Base-by-base conservation (phyloP, 2,329 filamentous ascomycete species). In the Aspergillus sp. region DNA sequence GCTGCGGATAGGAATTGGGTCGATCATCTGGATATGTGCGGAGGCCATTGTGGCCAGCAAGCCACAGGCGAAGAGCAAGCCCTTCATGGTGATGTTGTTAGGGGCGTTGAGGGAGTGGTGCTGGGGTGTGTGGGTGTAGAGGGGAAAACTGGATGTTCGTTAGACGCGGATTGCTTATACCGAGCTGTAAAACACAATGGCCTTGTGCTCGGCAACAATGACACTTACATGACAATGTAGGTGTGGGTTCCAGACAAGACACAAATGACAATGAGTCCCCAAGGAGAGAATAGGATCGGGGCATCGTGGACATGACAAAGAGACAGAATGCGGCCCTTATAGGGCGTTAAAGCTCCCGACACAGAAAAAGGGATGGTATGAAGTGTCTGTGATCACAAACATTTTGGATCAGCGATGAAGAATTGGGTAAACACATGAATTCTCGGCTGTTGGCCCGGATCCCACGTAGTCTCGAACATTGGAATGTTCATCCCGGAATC, bases 11-110 rank as follows among this genome's bases (percentile, higher is more conserved):
- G 81, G 78, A 53, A 76, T 79, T 2, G 82, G 82, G 52, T 75
- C 75, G 59, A 67, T 72, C 79, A 84, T 77, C 65, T 83, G 76
- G 73, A 84, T 81, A 64, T 84, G 82, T 19, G 62, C 70, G 33
- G 65, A 65, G 38, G 63, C 68, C 30, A 59, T 62, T 16, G 65
- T 60, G 38, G 68, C 70, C 65, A 73, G 19, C 6, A 72, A 53
- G 50, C 62, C 62, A 22, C 51, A 60, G n/a, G 65, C 35, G 30
- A 71, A 45, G 7, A 66, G 50, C 36, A 65, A 50, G 35, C 53
- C 57, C 65, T 72, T 71, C 70, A 72, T 73, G 33, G 43, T 47
- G 47, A 50, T 38, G 22, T 11, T 17, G 8, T 5, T 42, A 20
- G 5, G 17, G 40, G 16, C 5, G 17, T 14, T 42, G 35, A 16